Evolutionary conservation across 139 green algal genomes (phyloP), one percentile per base, ranked within the genome.

Genomic region (Yamagishiella unicocca): DNA sequence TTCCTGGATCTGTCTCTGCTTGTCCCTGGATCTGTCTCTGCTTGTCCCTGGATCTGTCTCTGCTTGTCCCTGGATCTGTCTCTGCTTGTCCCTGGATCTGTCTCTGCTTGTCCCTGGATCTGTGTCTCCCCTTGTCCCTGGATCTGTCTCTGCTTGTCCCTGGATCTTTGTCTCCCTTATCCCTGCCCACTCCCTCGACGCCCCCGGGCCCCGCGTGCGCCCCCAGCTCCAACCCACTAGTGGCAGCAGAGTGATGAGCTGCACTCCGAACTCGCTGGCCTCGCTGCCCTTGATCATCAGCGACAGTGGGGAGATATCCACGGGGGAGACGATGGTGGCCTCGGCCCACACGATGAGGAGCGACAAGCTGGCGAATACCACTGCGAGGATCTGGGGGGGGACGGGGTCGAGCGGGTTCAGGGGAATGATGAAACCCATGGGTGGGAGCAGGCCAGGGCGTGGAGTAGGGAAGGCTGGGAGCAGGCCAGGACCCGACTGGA

Each of bases 291-390:
- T 89, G 76, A 94, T 93, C 64, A 92, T 50, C 19, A 88, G 89
- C 58, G 93, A 96, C 78, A 98, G 96, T 29, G 97, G 95, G 1
- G 95, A 98, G 19, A 99, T 88, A 91, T 99, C 95, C n/a, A 37
- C 92, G 89, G 35, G 92, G 92, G 64, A 42, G 64, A 92, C 91
- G 68, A 99, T 98, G 67, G 96, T 98, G 42, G 93, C 93, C 90
- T 99, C 96, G 19, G 90, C 95, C 93, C 97, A 98, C 40, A 99
- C 88, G 31, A 98, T 91, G 58, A 93, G 81, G 31, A 92, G 61
- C 29, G 92, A 96, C 25, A 95, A 58, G 1, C 86, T 31, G 2
- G 66, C 95, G 58, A 97, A 87, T 29, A 96, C 43, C 1, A 87
- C 70, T 14, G 64, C 81, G 25, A 85, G 79, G 19, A 85, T 43